Percentiles rank a stretch among this genome's conserved stretches.
Conservation (phyloP, 2,329 filamentous ascomycete genomes). For the Fusarium sp. region DNA sequence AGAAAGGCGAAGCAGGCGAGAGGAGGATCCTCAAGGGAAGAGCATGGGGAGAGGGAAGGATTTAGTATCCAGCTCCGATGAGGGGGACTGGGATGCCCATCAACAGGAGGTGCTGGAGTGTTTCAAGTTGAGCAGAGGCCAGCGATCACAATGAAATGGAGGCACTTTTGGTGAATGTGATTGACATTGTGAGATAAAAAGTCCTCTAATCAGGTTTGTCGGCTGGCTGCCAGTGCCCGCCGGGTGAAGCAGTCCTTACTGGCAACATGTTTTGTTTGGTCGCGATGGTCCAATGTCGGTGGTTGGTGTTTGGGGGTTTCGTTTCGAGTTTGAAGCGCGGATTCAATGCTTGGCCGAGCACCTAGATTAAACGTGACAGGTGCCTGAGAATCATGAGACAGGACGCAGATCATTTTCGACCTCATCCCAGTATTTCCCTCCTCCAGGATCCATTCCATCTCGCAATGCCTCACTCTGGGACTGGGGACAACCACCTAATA, state of each 20-base stretch:
- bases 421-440: neutral
- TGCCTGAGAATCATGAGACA: neutral
- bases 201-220: neutral
- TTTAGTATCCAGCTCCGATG: constrained; percentile 1
- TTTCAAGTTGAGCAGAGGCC: constrained; percentile 45
- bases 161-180: neutral
- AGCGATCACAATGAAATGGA: constrained; percentile 14
- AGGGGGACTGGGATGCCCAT: constrained; percentile 24
- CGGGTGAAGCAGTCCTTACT: neutral
- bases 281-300: neutral
- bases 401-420: neutral
- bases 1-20: neutral
- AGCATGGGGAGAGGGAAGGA: neutral
- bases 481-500: neutral
- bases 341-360: neutral
- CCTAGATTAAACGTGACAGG: neutral
- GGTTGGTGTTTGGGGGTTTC: constrained; percentile 9
- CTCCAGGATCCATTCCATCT: neutral
- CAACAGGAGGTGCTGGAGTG: constrained; percentile 36
- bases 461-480: neutral
- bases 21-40: neutral
- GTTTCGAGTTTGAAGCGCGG: constrained; percentile 5
- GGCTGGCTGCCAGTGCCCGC: neutral
- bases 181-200: neutral
- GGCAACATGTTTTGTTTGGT: neutral